Evolutionary conservation across 495 filamentous ascomycete species (phyloP).

Genomic region (Aspergillus avenaceus): DNA sequence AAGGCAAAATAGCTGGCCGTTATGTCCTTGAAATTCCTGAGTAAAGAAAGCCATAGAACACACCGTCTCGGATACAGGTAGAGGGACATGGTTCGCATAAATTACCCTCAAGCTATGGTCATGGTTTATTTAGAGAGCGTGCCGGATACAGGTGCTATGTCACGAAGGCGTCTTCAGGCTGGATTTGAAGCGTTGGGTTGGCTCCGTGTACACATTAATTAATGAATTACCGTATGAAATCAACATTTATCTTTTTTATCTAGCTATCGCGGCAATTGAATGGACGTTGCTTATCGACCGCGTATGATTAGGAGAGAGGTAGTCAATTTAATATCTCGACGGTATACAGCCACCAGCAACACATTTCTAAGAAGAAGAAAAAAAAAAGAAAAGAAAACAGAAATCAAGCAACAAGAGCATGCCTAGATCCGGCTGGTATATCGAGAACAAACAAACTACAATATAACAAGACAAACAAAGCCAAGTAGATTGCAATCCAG

Average conservation of each 20-base stretch:
- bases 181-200: not conserved
- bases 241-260: too few relatives aligned
- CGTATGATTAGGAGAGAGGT: conserved; percentile 57
- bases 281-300: conserved; percentile 56
- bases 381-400: conserved; percentile 9
- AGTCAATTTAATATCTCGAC: conserved; percentile 60
- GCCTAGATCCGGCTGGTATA: not conserved
- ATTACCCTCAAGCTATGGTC: too few relatives aligned
- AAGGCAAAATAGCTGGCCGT: conserved; percentile 77
- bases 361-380: conserved; percentile 1
- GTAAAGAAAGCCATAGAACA: conserved; percentile 17
- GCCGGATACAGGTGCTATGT: not conserved
- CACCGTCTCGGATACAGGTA: not conserved
- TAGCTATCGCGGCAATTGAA: too few relatives aligned
- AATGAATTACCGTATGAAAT: not conserved
- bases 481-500: conserved; percentile 8
- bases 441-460: not conserved
- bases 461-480: not conserved
- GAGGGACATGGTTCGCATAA: not conserved
- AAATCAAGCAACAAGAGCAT: conserved; percentile 11
- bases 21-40: conserved; percentile 76
- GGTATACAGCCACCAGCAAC: too few relatives aligned
- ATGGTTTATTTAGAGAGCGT: too few relatives aligned
- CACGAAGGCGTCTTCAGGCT: not conserved
- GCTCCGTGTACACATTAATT: not conserved